Percentiles rank a stretch among this genome's conserved stretches.
Conservation (phyloP, 2,329 filamentous ascomycete species). For the Rhynchosporium graminicola region DNA sequence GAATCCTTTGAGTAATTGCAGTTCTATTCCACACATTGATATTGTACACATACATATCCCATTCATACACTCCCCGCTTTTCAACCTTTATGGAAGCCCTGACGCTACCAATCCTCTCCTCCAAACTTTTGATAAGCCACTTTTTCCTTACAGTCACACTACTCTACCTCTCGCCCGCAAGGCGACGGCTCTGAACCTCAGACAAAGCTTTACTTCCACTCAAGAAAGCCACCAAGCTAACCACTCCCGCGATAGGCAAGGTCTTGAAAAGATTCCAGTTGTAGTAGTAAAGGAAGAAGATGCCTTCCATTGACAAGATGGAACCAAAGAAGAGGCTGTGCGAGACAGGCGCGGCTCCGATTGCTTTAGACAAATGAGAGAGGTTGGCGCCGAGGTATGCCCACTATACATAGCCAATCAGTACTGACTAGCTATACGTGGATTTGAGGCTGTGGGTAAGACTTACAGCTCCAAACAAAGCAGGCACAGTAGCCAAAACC, state of each 20-base stretch:
- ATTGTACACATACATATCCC: slow-evolving; percentile 28
- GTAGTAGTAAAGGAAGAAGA: slow-evolving; percentile 94
- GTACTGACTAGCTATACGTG: slow-evolving; percentile 23
- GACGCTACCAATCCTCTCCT: slow-evolving; percentile 15
- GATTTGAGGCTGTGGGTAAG: background rate
- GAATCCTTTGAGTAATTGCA: background rate
- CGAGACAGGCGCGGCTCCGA: slow-evolving; percentile 74
- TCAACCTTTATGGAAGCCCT: slow-evolving; percentile 25
- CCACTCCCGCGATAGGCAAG: slow-evolving; percentile 69
- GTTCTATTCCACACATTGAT: slow-evolving; percentile 11
- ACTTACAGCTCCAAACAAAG: slow-evolving; percentile 69
- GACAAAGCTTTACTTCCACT: slow-evolving; percentile 88
- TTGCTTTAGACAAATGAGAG: slow-evolving; percentile 72
- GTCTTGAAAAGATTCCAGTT: slow-evolving; percentile 90
- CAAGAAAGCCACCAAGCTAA: slow-evolving; percentile 73
- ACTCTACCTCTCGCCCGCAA: slow-evolving; percentile 56
- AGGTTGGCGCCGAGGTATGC: slow-evolving; percentile 78
- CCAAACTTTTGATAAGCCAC: slow-evolving; percentile 3
- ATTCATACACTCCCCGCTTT: slow-evolving; percentile 18
- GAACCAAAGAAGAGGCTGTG: slow-evolving; percentile 86
- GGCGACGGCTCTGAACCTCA: slow-evolving; percentile 85
- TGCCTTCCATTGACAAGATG: slow-evolving; percentile 80
- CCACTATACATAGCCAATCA: slow-evolving; percentile 60
- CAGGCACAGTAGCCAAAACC: slow-evolving; percentile 72
- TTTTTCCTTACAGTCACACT: background rate